A percentile compares a stretch with the other conserved stretches of the same genome.
phyloP scores from a whole-genome alignment of 1,139 yeast species.

The Meyerozyma smithsonii region DNA sequence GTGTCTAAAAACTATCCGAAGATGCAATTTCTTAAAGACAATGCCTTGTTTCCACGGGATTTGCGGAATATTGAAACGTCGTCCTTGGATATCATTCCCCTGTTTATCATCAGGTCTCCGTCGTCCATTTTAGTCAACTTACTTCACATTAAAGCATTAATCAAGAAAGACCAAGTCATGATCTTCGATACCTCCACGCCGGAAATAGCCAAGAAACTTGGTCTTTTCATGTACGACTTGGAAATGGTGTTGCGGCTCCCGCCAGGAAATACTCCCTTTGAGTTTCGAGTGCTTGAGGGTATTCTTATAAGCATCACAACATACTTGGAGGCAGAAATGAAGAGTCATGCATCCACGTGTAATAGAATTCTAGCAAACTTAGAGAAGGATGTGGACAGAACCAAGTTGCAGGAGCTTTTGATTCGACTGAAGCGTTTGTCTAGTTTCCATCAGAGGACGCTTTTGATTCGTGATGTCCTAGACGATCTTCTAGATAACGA shows the following conservation, averaged over 20 bases:
- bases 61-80: slow-evolving; percentile 85
- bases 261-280: slow-evolving; percentile 47
- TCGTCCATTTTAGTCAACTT: slow-evolving; percentile 76
- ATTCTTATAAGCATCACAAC: slow-evolving; percentile 82
- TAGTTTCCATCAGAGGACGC: slow-evolving; percentile 79
- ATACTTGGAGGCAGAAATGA: slow-evolving; percentile 80
- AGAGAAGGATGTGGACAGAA: slow-evolving; percentile 82
- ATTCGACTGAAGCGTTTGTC: slow-evolving; percentile 77
- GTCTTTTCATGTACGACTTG: slow-evolving; percentile 80
- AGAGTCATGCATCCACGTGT: slow-evolving; percentile 65
- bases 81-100: slow-evolving; percentile 83
- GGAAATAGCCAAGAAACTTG: slow-evolving; percentile 54
- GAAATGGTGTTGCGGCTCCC: slow-evolving; percentile 65
- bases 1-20: slow-evolving; percentile 77
- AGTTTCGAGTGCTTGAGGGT: slow-evolving; percentile 85
- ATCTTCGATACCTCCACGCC: slow-evolving; percentile 72
- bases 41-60: slow-evolving; percentile 78
- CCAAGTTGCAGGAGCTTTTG: slow-evolving; percentile 71
- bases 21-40: slow-evolving; percentile 67
- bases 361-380: slow-evolving; percentile 76
- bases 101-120: slow-evolving; percentile 68
- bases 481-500: slow-evolving; percentile 86
- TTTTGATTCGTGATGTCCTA: slow-evolving; percentile 75
- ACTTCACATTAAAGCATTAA: slow-evolving; percentile 80
- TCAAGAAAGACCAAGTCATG: slow-evolving; percentile 75